Evolutionary conservation across 2,329 filamentous ascomycete genomes (phyloP), one percentile per base, ranked within the genome.

Genomic region (Cytospora schulzeri): DNA sequence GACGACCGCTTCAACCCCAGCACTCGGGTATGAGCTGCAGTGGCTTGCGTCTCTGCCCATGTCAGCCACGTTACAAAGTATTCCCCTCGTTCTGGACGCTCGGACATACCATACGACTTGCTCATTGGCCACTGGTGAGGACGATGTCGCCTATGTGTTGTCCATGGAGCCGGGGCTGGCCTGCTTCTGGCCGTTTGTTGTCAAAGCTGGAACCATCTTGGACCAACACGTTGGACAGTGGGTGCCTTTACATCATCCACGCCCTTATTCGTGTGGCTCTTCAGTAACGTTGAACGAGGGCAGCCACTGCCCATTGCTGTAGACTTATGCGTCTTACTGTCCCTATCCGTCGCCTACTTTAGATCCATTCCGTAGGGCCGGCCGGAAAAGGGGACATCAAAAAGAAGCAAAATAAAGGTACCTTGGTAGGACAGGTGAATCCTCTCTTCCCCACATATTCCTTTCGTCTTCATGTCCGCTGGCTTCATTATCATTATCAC

Each of bases 391-490:
- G 53, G 50, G 22, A 58, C 48, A 54, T 35, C 11, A 57, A 26
- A 41, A 60, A 64, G 26, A 35, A 55, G 31, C 51, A 64, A 14
- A 24, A 48, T n/a, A 11, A 45, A n/a, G 7, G n/a, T 24, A 48
- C n/a, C n/a, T 5, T 11, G 57, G 65, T 66, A 50, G 62, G 58
- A 64, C 62, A 57, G 54, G 33, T 53, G 50, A 50, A 50, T 33
- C 26, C n/a, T 19, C 41, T 22, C 35, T 28, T 55, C 50, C 24
- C 45, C 62, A 29, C 29, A 45, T 33, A 29, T 56, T 31, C n/a
- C 60, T 52, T 33, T 51, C 56, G 57, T 52, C 29, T 65, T 31
- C 38, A 35, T 50, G 41, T 58, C 59, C 22, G 28, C 15, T 41
- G 15, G 24, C 19, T 35, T 22, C 22, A 24, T n/a, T 60, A 3